Percentiles rank a stretch among this genome's conserved stretches.
Conservation (phyloP, 2,329 filamentous ascomycete genomes). For the Colletotrichum coccodes region DNA sequence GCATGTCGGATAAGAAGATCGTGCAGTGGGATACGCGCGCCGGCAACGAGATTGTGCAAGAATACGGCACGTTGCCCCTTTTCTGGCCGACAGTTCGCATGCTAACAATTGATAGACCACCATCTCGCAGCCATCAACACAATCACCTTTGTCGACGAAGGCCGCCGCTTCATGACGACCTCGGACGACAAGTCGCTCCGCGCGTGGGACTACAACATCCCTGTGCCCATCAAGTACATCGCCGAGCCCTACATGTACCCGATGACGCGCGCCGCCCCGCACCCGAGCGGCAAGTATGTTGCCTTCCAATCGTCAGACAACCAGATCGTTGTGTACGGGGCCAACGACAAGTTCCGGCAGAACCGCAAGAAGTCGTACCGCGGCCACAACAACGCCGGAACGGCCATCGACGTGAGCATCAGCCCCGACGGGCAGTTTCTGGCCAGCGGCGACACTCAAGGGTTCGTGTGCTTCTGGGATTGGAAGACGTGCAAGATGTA, state of each 20-base stretch:
- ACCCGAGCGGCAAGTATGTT: conserved; percentile 93
- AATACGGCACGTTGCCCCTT: conserved; percentile 65
- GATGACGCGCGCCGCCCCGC: conserved; percentile 84
- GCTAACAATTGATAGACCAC: conserved; percentile 69
- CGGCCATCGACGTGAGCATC: conserved; percentile 89
- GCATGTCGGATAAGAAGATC: conserved; percentile 99
- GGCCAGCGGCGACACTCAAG: conserved; percentile 85
- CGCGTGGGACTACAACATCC: conserved; percentile 98
- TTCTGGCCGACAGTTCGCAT: background rate
- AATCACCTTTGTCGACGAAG: conserved; percentile 94
- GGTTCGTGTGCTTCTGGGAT: conserved; percentile 96
- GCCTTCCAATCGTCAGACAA: conserved; percentile 92
- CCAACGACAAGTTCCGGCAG: conserved; percentile 94
- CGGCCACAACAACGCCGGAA: conserved; percentile 95
- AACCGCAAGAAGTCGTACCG: conserved; percentile 97
- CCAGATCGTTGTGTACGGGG: conserved; percentile 94
- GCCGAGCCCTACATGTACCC: conserved; percentile 98
- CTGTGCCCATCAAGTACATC: conserved; percentile 98
- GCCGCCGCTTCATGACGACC: conserved; percentile 96
- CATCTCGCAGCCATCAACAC: conserved; percentile 98
- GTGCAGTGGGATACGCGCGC: conserved; percentile 93
- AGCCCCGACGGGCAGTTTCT: conserved; percentile 94
- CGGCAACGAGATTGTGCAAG: conserved; percentile 83
- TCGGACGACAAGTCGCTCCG: conserved; percentile 96
- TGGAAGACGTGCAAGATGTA: conserved; percentile 99